Evolutionary conservation across 2,329 filamentous ascomycete genomes (phyloP).

Genomic region (Alternaria ventricosa): DNA sequence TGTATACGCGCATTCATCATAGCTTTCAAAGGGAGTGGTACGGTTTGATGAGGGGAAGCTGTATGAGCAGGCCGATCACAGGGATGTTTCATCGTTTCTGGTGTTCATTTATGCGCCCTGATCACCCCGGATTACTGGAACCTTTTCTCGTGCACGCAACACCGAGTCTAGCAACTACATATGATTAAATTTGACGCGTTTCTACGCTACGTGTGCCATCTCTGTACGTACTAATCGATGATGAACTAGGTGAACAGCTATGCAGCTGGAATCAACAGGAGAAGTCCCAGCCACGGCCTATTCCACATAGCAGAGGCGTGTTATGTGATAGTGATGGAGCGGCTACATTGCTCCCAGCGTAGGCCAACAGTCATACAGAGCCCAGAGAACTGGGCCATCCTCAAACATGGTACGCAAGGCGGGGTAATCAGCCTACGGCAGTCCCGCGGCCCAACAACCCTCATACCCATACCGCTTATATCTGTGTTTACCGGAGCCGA

Average conservation of each 20-base stretch:
- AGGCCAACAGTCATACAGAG: neutral
- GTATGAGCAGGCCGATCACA: neutral
- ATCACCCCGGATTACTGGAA: neutral
- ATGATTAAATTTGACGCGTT: neutral
- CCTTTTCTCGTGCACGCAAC: neutral
- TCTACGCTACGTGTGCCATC: neutral
- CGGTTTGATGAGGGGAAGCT: neutral
- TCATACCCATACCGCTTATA: neutral
- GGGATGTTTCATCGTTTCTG: neutral
- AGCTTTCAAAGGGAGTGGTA: neutral
- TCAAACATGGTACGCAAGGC: neutral
- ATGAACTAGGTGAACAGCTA: neutral
- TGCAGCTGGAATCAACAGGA: neutral
- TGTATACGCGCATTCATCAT: neutral
- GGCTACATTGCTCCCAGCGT: neutral
- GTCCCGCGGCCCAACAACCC: neutral
- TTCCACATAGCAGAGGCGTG: neutral
- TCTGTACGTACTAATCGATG: neutral
- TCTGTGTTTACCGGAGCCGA: neutral
- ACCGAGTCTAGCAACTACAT: neutral
- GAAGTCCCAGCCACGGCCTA: neutral
- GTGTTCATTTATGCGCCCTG: neutral
- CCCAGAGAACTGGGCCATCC: neutral
- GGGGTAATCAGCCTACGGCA: neutral
- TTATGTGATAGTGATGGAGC: neutral